A percentile compares a stretch with the other conserved stretches of the same genome.
phyloP scores from a whole-genome alignment of 257 asterid genomes.

The Rehmannia glutinosa region DNA sequence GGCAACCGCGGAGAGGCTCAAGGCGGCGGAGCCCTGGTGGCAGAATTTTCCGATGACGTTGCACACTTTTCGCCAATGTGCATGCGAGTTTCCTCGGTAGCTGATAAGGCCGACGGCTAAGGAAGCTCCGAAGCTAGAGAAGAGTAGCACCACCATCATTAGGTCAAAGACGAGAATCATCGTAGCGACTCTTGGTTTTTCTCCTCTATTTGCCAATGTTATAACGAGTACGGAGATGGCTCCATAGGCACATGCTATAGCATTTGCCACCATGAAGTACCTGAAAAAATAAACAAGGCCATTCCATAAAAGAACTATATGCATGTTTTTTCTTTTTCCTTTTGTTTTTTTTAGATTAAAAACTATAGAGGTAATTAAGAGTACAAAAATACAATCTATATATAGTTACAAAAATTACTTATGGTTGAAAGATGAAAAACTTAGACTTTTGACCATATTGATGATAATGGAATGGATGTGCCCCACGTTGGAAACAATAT shows the following conservation, averaged over 20 bases:
- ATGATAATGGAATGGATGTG: no score
- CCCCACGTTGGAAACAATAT: no score
- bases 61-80: conserved; percentile 51
- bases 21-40: conserved; percentile 5
- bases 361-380: no score
- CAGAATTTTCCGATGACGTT: conserved; percentile 20
- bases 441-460: no score
- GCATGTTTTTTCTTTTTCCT: no score
- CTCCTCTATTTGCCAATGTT: conserved; percentile 21
- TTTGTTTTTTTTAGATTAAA: no score
- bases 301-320: no score
- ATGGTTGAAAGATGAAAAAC: no score
- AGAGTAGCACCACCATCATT: conserved; percentile 41
- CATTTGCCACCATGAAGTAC: conserved; percentile 46
- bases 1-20: not conserved
- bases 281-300: conserved; percentile 9
- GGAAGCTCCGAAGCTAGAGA: conserved; percentile 44
- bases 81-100: conserved; percentile 41
- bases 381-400: no score
- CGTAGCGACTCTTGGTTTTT: not conserved
- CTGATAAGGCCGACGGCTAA: conserved; percentile 41
- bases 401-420: no score
- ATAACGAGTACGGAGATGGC: conserved; percentile 34
- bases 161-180: conserved; percentile 32
- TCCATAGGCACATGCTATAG: conserved; percentile 46